A percentile compares a stretch with the other conserved stretches of the same genome.
These are phyloP conservation scores for Dichotomocladium elegans DNA, from an alignment of 371 early-diverging fungal genomes.

Conservation along the genomic window DNA sequence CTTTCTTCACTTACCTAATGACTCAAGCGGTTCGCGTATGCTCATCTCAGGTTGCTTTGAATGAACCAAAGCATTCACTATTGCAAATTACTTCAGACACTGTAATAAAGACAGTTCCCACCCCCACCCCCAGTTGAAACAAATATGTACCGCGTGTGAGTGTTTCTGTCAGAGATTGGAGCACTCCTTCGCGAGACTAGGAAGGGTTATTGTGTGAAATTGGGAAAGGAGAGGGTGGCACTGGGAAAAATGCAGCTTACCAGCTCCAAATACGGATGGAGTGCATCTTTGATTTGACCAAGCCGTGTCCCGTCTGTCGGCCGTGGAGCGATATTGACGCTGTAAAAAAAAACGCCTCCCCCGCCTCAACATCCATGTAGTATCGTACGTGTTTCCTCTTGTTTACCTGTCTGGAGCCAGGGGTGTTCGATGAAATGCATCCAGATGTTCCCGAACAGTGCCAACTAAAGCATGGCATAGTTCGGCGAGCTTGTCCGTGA, in stretches of 20 bases:
- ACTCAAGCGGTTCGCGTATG: conserved; percentile 1
- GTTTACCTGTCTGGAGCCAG: background rate
- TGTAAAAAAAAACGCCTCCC: background rate
- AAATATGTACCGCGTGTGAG: conserved; percentile 1
- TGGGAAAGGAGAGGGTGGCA: background rate
- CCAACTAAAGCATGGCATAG: background rate
- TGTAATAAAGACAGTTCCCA: background rate
- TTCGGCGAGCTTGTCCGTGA: background rate
- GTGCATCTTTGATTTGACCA: conserved; percentile 4
- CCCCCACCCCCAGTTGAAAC: background rate
- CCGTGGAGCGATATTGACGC: background rate
- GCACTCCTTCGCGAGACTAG: conserved; percentile 4
- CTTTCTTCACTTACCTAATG: background rate
- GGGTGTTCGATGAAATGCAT: conserved; percentile 3
- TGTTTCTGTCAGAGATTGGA: background rate
- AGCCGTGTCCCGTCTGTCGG: conserved; percentile 1
- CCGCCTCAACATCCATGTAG: background rate
- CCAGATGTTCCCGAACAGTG: background rate
- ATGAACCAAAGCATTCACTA: background rate
- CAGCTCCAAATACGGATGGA: conserved; percentile 3
- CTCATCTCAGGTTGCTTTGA: background rate
- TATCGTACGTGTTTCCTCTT: background rate
- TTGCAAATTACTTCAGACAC: background rate
- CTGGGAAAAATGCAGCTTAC: background rate
- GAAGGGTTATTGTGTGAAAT: background rate